These are phyloP conservation scores for Warburgia ugandensis DNA, from an alignment of 164 flowering plant species.

Conservation along the genomic window DNA sequence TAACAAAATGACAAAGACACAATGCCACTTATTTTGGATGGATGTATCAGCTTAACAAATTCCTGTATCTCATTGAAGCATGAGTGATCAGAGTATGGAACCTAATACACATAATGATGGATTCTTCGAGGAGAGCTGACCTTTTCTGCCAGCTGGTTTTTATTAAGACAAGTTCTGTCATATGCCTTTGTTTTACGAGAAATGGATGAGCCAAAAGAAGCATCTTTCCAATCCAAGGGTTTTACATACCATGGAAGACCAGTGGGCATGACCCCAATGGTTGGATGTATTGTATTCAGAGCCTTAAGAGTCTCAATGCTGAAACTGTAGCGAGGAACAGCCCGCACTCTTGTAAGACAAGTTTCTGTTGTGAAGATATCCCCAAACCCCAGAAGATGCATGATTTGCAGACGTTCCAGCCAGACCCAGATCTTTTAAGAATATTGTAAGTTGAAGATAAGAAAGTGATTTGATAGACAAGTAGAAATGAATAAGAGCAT, in stretches of 20 bases:
- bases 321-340: conserved; percentile 84
- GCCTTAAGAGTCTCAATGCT: conserved; percentile 36
- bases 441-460: background rate
- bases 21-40: conserved; percentile 56
- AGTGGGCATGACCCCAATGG: conserved; percentile 90
- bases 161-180: conserved; percentile 3
- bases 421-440: conserved; percentile 73
- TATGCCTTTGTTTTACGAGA: conserved; percentile 9
- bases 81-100: conserved; percentile 81
- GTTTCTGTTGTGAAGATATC: conserved; percentile 75
- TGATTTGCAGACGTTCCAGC: conserved; percentile 83
- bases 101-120: conserved; percentile 46
- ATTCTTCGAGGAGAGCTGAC: conserved; percentile 20
- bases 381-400: conserved; percentile 72
- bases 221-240: too few relatives aligned
- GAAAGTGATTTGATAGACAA: too few relatives aligned
- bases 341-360: conserved; percentile 68
- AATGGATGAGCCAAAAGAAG: conserved; percentile 15
- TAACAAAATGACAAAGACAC: conserved; percentile 59
- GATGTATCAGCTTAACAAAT: conserved; percentile 55
- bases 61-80: conserved; percentile 63
- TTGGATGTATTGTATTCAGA: conserved; percentile 46
- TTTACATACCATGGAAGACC: conserved; percentile 98
- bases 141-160: conserved; percentile 11
- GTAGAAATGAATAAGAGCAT: background rate